Conservation (phyloP, 305 asterid genomes). For the Plantago coronopus region DNA sequence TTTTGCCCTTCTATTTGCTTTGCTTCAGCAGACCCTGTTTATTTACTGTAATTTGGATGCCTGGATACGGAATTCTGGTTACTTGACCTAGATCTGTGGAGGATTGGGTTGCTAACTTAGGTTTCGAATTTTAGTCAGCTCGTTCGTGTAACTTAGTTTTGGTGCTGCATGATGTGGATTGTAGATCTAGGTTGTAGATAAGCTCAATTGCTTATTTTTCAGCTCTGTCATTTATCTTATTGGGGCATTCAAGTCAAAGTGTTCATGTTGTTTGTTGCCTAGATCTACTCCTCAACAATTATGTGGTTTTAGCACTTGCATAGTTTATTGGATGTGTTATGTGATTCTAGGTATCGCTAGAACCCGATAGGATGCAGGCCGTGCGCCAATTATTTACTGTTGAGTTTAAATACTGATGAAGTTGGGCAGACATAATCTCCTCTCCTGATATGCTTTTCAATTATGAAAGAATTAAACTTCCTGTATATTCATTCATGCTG, state of each 20-base stretch:
- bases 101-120: constrained; percentile 15
- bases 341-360: no score
- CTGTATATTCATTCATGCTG: not conserved
- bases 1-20: not conserved
- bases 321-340: no score
- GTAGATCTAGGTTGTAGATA: constrained; percentile 31
- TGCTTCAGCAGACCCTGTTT: not conserved
- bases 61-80: not conserved
- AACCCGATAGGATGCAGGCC: no score
- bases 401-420: no score
- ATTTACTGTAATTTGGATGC: not conserved
- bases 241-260: no score
- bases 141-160: no score
- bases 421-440: not conserved
- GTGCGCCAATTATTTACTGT: no score
- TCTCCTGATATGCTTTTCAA: not conserved
- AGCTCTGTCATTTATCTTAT: constrained; percentile 3
- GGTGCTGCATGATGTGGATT: not conserved
- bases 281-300: not conserved
- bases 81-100: constrained; percentile 22
- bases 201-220: constrained; percentile 11
- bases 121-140: not conserved
- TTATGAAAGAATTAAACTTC: no score
- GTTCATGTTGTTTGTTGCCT: not conserved
- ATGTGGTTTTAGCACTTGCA: no score